Evolutionary conservation across 2,329 filamentous ascomycete species (phyloP).

Genomic region (Microascus cirrosus): DNA sequence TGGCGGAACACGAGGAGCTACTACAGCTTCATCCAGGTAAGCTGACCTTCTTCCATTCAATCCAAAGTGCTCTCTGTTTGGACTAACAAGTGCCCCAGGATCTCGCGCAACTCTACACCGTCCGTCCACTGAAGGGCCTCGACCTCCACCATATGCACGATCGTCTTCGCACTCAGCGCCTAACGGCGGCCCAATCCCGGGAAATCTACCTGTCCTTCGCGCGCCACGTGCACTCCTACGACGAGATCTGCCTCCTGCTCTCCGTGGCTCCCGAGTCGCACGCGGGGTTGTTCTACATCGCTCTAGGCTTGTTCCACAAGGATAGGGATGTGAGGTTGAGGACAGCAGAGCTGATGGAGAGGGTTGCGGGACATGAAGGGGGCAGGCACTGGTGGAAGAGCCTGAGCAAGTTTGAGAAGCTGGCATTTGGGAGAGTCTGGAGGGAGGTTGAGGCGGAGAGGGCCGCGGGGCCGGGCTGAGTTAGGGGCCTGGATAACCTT

Average conservation of each 20-base stretch:
- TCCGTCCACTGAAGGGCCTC: conserved; percentile 62
- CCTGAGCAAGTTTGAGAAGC: conserved; percentile 77
- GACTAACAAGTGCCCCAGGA: conserved; percentile 34
- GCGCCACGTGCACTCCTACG: conserved; percentile 65
- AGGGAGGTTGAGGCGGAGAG: conserved; percentile 48
- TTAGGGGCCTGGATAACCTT: conserved; percentile 16
- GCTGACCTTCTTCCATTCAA: conserved; percentile 8
- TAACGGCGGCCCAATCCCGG: conserved; percentile 63
- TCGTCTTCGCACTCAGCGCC: conserved; percentile 70
- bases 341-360: conserved; percentile 69
- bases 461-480: conserved; percentile 32
- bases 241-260: conserved; percentile 75
- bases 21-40: conserved; percentile 83
- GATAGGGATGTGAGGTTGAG: conserved; percentile 66
- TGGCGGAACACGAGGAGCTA: conserved; percentile 95
- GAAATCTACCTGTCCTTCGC: conserved; percentile 78
- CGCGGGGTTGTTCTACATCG: conserved; percentile 82
- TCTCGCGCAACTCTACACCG: conserved; percentile 50
- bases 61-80: not conserved
- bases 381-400: conserved; percentile 87
- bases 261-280: conserved; percentile 76
- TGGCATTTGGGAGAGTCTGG: conserved; percentile 72
- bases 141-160: conserved; percentile 91
- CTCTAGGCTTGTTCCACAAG: conserved; percentile 85
- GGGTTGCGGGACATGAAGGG: conserved; percentile 76